phyloP scores from a whole-genome alignment of 2,329 filamentous ascomycete genomes.

The Fusarium continuum region DNA sequence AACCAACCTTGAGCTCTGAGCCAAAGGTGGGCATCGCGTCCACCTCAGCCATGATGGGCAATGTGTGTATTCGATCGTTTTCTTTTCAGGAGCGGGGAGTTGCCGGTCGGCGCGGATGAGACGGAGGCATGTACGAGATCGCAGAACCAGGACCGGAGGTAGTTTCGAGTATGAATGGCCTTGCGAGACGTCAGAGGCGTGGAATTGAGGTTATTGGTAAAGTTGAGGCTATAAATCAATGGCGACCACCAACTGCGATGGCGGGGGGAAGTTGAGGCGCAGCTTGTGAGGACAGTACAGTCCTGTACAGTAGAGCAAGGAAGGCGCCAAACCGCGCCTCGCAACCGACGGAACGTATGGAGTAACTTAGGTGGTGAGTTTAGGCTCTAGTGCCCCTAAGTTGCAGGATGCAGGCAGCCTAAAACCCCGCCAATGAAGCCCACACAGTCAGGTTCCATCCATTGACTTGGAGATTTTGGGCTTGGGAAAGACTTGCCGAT shows the following conservation, averaged over 20 bases:
- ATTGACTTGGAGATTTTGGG: background rate
- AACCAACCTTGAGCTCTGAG: conserved; percentile 85
- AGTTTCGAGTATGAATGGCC: background rate
- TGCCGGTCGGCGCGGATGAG: conserved; percentile 27
- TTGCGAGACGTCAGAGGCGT: background rate
- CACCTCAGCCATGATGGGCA: conserved; percentile 76
- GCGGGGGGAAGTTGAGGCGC: conserved; percentile 34
- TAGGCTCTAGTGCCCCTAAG: conserved; percentile 33
- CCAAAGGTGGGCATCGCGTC: conserved; percentile 89
- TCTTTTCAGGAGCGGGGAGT: conserved; percentile 32
- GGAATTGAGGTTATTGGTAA: conserved; percentile 16
- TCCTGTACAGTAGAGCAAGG: background rate
- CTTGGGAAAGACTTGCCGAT: conserved; percentile 21
- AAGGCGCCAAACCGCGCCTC: conserved; percentile 19
- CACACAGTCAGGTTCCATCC: too few species aligned
- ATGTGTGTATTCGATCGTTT: conserved; percentile 29
- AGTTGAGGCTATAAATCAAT: conserved; percentile 23
- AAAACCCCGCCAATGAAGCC: conserved; percentile 42
- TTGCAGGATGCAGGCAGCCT: conserved; percentile 27
- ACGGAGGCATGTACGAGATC: conserved; percentile 35
- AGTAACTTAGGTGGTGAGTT: conserved; percentile 40
- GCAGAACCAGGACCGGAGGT: conserved; percentile 2
- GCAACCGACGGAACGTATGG: conserved; percentile 21
- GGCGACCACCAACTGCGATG: conserved; percentile 1
- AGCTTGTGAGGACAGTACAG: conserved; percentile 18